Evolutionary conservation across 208 protist genomes (phyloP).

Genomic region (Crithidia mellificae): DNA sequence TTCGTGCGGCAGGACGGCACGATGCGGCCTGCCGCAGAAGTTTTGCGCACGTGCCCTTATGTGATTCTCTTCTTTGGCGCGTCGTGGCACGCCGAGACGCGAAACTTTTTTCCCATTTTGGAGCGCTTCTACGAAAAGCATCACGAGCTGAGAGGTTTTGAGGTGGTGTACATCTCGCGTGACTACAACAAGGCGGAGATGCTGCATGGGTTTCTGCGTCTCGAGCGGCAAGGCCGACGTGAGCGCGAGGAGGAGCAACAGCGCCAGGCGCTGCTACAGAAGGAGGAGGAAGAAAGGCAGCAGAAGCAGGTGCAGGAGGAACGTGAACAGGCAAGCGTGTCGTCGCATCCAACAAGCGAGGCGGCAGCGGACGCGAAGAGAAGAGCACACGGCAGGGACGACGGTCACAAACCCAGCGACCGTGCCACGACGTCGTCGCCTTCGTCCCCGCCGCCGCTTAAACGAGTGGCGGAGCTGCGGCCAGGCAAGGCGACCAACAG

Average conservation of each 20-base stretch:
- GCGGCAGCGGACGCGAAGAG: not conserved
- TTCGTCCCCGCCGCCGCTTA: conserved; percentile 21
- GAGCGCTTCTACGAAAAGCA: conserved; percentile 33
- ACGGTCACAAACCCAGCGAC: not conserved
- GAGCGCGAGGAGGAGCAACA: not conserved
- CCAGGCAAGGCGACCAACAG: conserved; percentile 8
- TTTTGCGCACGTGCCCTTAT: conserved; percentile 23
- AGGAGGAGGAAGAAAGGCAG: not conserved
- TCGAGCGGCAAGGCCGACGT: conserved; percentile 16
- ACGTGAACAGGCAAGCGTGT: not conserved
- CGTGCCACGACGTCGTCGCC: not conserved
- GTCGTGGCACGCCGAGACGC: conserved; percentile 23
- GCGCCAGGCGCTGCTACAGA: conserved; percentile 4
- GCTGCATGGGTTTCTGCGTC: conserved; percentile 20
- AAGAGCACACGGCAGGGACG: not conserved
- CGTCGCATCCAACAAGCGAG: not conserved
- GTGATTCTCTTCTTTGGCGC: conserved; percentile 43
- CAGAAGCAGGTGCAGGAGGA: not conserved
- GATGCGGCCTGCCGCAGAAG: conserved; percentile 26
- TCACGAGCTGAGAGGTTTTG: conserved; percentile 26
- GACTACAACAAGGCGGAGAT: conserved; percentile 32
- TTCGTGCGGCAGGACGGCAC: conserved; percentile 37
- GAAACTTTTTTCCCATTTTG: conserved; percentile 23
- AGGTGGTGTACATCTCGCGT: conserved; percentile 29
- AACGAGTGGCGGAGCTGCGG: conserved; percentile 24